Evolutionary conservation across 306 rosid species (phyloP), one percentile per base, ranked within the genome.

Genomic region (Biancaea sappan): DNA sequence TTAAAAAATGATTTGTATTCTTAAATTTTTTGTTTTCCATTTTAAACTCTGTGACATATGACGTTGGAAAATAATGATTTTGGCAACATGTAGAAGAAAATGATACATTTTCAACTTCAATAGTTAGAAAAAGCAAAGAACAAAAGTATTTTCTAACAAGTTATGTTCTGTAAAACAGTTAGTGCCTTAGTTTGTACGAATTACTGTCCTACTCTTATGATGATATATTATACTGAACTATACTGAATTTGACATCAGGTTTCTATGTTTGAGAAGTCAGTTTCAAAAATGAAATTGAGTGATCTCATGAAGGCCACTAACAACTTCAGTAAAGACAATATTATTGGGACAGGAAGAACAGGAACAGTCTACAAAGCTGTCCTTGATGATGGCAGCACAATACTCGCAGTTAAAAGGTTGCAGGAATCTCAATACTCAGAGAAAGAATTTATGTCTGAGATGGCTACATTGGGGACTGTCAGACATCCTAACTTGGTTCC

Each of bases 281-380:
- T 91, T 67, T 59, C 91, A 37, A 94, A 89, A 84, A 85, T 91
- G 96, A 89, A 79, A 73, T 79, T 94, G 85, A 88, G 85, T 63
- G 98, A 94, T 87, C 97, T 94, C 75, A 86, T 94, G 96, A 88
- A 86, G 82, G 97, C 96, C 22, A 94, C 97, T 26, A 78, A 81
- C 84, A 84, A 67, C 87, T 94, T 94, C 85, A 79, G 88, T 66
- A 91, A 82, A 74, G 82, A 69, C 79, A 89, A 86, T 59, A 81
- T 88, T 70, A 91, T 91, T 62, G 97, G 96, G 54, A 41, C 88
- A 0, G 96, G 96, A 73, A 84, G 98, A 88, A 89, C 97, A 8
- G 98, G 98, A 80, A 77, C 97, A 6, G 35, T 88, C 73, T 94
- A 86, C 83, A 89, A 88, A 70, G 98, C 94, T 69, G 91, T 85